Base-by-base conservation (phyloP, 2,329 filamentous ascomycete species). In the Madurella mycetomatis region DNA sequence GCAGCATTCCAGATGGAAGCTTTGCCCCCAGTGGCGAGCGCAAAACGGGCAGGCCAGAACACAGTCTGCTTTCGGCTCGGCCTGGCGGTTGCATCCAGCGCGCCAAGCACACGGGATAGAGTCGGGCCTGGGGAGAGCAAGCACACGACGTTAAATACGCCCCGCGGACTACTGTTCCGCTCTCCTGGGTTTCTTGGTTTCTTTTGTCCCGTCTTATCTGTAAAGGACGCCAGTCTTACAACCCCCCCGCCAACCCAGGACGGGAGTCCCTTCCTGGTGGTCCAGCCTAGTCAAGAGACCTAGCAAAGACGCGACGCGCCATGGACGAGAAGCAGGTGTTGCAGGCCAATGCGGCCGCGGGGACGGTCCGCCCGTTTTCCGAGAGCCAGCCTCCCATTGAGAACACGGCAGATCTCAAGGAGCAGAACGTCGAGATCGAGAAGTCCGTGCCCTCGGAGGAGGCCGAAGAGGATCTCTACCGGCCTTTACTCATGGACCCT, bases 401-500 rank as follows among this genome's bases (percentile, higher is more conserved):
- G 41, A 47, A 56, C 41, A 40, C 55, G 18, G 25, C 46, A 34
- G 57, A 65, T n/a, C 30, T 59, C 44, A 63, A 65, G 54, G 48
- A 57, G 30, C 39, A 58, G 37, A 41, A 51, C 45, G 51, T 54
- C 18, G 65, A 67, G 52, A 53, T 68, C 56, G 67, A 69, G 56
- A 61, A 68, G 54, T 62, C 64, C 31, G 60, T 64, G 11, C 42
- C 41, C 18, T 52, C 46, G 19, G 58, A 59, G 30, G 61, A 67
- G 17, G 55, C 66, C 32, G 66, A 69, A 53, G 67, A 70, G 49
- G 72, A 75, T 48, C 70, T 75, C 25, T 75, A 72, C 61, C 59
- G 65, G n/a, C 72, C 72, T 12, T 62, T 74, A 9, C 59, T 65
- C 51, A 69, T 72, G 68, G 69, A 72, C 30, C 60, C 65, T 1